Conservation (phyloP, 345 rosid genomes). For the Cardamine chenopodiifolia region DNA sequence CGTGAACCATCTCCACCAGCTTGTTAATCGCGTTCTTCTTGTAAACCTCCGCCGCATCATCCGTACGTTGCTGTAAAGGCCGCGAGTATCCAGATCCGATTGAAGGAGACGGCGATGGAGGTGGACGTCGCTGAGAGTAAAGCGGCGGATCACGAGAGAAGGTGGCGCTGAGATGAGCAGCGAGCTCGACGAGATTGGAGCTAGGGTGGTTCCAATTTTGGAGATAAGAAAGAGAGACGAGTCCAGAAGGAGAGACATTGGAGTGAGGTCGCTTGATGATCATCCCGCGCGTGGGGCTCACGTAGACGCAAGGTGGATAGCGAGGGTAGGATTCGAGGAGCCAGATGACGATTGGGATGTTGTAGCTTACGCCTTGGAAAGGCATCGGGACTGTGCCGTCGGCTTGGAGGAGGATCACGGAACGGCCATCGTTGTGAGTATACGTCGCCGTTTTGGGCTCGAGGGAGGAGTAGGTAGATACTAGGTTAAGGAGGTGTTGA, state of each 20-base stretch:
- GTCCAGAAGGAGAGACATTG: constrained; percentile 80
- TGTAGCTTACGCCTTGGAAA: constrained; percentile 81
- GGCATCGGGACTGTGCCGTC: constrained; percentile 88
- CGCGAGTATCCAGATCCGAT: constrained; percentile 43
- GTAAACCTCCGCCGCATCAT: constrained; percentile 70
- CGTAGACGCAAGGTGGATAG: constrained; percentile 79
- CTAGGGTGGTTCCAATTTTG: constrained; percentile 87
- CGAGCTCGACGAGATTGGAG: constrained; percentile 77
- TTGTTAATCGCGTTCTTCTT: constrained; percentile 73
- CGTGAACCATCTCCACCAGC: constrained; percentile 66
- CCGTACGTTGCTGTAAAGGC: constrained; percentile 47
- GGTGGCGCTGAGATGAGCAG: constrained; percentile 49
- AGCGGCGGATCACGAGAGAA: constrained; percentile 87
- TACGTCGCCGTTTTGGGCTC: constrained; percentile 83
- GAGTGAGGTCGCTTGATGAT: constrained; percentile 87
- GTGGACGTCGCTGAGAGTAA: constrained; percentile 75
- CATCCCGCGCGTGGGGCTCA: constrained; percentile 97
- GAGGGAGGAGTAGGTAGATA: constrained; percentile 62
- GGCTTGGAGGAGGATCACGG: constrained; percentile 86
- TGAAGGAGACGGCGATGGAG: constrained; percentile 38
- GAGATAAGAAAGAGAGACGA: constrained; percentile 73
- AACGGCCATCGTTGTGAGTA: constrained; percentile 95
- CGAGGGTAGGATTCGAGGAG: constrained; percentile 87
- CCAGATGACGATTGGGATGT: constrained; percentile 91
- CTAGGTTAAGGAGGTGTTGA: constrained; percentile 75